Conservation (phyloP, 345 rosid genomes). For the Erodium maritimum region DNA sequence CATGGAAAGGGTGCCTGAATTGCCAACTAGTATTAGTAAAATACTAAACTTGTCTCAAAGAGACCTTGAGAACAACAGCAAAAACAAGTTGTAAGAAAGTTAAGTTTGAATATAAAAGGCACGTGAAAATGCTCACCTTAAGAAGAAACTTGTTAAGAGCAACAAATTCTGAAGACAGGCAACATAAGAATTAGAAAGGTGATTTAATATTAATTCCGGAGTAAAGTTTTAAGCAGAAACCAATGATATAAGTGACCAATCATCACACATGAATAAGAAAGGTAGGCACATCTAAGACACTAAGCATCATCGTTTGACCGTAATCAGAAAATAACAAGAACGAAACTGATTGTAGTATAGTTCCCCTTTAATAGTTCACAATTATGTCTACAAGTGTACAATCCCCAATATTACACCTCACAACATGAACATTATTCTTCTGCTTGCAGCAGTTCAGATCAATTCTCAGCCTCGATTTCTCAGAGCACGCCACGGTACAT, state of each 20-base stretch:
- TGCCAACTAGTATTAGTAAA: too few species aligned
- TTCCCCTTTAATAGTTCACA: too few species aligned
- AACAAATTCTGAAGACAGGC: conserved; percentile 36
- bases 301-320: background rate
- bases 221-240: background rate
- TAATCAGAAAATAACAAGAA: background rate
- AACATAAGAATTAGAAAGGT: background rate
- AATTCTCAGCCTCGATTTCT: background rate
- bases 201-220: background rate
- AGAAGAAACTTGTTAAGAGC: conserved; percentile 57
- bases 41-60: too few species aligned
- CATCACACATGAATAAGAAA: background rate
- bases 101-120: background rate
- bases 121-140: conserved; percentile 33
- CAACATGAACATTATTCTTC: background rate
- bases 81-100: background rate
- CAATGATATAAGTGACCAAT: background rate
- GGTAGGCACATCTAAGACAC: background rate
- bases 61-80: too few species aligned
- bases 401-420: background rate
- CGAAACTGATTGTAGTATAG: too few species aligned
- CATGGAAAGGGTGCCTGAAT: too few species aligned
- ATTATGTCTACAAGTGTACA: too few species aligned
- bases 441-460: background rate
- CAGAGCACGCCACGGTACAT: too few species aligned